Conservation (phyloP, 2,329 filamentous ascomycete genomes). For the Cladosporium halotolerans region DNA sequence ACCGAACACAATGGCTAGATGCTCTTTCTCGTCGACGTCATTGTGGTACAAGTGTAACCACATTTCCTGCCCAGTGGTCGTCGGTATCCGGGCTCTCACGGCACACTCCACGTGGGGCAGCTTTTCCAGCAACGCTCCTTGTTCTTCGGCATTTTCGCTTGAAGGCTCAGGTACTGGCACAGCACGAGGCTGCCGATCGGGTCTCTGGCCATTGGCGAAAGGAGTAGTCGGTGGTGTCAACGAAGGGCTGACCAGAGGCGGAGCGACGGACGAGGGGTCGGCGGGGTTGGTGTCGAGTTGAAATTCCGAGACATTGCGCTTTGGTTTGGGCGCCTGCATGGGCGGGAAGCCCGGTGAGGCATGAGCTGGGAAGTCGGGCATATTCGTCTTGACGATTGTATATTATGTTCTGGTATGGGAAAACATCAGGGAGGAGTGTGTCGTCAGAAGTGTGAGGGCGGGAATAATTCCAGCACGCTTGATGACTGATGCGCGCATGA, state of each 20-base stretch:
- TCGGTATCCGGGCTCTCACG: slow-evolving; percentile 90
- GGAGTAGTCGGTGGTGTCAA: slow-evolving; percentile 34
- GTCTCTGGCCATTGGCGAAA: slow-evolving; percentile 21
- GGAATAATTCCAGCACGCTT: neutral
- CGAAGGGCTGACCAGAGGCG: slow-evolving; percentile 43
- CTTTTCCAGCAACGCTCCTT: slow-evolving; percentile 60
- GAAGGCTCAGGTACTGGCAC: slow-evolving; percentile 33
- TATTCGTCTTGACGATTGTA: slow-evolving; percentile 23
- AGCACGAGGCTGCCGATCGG: slow-evolving; percentile 35
- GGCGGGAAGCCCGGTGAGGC: slow-evolving; percentile 50
- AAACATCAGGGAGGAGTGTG: neutral
- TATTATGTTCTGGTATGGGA: neutral
- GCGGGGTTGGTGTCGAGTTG: slow-evolving; percentile 28
- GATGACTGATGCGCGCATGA: slow-evolving; percentile 7
- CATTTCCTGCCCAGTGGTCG: slow-evolving; percentile 88
- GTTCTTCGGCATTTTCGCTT: slow-evolving; percentile 21
- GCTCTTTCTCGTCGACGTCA: slow-evolving; percentile 88
- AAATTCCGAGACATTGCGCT: slow-evolving; percentile 33
- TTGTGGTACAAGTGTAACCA: slow-evolving; percentile 94
- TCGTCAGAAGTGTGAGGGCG: neutral
- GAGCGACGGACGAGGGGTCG: slow-evolving; percentile 21
- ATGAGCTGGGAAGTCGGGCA: slow-evolving; percentile 46
- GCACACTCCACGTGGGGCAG: slow-evolving; percentile 87
- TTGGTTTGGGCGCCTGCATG: slow-evolving; percentile 46
- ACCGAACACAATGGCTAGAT: slow-evolving; percentile 94